Conservation (phyloP, 805 yeast genomes). For the Wickerhamomyces ciferrii region DNA sequence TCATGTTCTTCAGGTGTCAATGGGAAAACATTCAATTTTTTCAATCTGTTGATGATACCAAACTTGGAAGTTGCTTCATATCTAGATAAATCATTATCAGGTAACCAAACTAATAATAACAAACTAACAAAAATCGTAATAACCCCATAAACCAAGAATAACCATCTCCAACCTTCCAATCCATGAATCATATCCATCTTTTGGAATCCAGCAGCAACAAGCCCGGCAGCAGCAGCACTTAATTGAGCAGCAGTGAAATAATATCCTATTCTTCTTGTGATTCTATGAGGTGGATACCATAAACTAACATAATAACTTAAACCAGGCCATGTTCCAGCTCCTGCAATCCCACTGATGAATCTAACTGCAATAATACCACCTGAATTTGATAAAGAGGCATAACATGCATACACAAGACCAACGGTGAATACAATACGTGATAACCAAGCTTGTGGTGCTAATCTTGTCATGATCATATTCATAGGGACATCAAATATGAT, state of each 20-base stretch:
- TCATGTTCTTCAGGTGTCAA: slow-evolving; percentile 46
- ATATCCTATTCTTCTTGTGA: slow-evolving; percentile 77
- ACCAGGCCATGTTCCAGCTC: slow-evolving; percentile 92
- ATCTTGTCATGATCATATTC: slow-evolving; percentile 78
- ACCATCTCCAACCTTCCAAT: slow-evolving; percentile 81
- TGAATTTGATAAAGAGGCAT: slow-evolving; percentile 50
- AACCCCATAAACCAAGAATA: slow-evolving; percentile 72
- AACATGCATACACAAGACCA: slow-evolving; percentile 75
- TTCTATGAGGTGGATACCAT: slow-evolving; percentile 80
- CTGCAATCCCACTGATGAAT: slow-evolving; percentile 68
- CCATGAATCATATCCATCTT: slow-evolving; percentile 71
- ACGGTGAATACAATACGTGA: slow-evolving; percentile 72
- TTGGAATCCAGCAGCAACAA: slow-evolving; percentile 85
- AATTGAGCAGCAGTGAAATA: slow-evolving; percentile 90
- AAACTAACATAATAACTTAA: slow-evolving; percentile 76
- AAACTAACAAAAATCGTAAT: slow-evolving; percentile 63
- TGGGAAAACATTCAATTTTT: slow-evolving; percentile 31
- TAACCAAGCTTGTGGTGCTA: slow-evolving; percentile 84
- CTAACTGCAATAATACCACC: slow-evolving; percentile 67
- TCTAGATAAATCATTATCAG: slow-evolving; percentile 42
- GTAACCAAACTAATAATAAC: slow-evolving; percentile 74
- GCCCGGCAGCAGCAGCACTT: slow-evolving; percentile 86
- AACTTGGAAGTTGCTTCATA: slow-evolving; percentile 7
- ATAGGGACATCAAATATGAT: slow-evolving; percentile 84
- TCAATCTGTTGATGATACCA: slow-evolving; percentile 10